Conservation (phyloP, 1,284 basidiomycete genomes). For the Malassezia psittaci region DNA sequence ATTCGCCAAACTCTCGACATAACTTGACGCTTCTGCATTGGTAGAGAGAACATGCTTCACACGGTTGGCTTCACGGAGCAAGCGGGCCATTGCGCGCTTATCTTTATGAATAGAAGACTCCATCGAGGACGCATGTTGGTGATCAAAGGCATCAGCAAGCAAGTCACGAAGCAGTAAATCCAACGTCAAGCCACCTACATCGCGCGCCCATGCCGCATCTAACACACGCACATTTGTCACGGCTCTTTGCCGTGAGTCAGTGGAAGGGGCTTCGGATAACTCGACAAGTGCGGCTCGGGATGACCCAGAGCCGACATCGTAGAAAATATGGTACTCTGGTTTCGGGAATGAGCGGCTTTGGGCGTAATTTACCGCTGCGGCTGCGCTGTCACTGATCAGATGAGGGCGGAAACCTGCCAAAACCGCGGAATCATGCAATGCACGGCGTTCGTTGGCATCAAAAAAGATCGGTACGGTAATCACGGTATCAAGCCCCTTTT, state of each 20-base stretch:
- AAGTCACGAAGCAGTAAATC: conserved; percentile 74
- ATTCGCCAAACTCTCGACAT: conserved; percentile 74
- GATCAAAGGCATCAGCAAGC: conserved; percentile 65
- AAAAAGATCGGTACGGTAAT: conserved; percentile 45
- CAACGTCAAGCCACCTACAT: conserved; percentile 68
- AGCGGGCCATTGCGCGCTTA: conserved; percentile 76
- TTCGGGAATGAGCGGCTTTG: conserved; percentile 74
- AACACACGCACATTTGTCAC: conserved; percentile 66
- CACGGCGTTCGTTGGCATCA: conserved; percentile 67
- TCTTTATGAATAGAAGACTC: conserved; percentile 52
- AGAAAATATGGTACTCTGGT: conserved; percentile 76
- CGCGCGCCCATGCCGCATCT: conserved; percentile 70
- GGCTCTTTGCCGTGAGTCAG: conserved; percentile 49
- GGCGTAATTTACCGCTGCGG: conserved; percentile 57
- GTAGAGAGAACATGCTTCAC: conserved; percentile 89
- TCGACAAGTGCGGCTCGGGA: conserved; percentile 76
- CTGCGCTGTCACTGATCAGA: conserved; percentile 79
- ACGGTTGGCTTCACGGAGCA: conserved; percentile 83
- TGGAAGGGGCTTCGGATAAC: conserved; percentile 51
- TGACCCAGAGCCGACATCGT: conserved; percentile 81
- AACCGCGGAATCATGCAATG: conserved; percentile 68
- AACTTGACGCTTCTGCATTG: conserved; percentile 66
- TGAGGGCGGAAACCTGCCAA: conserved; percentile 75
- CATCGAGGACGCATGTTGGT: conserved; percentile 51
- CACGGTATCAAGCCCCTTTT: conserved; percentile 38